A percentile compares a stretch with the other conserved stretches of the same genome.
phyloP scores from a whole-genome alignment of 1,284 basidiomycete genomes.

The Ganoderma meredithae region DNA sequence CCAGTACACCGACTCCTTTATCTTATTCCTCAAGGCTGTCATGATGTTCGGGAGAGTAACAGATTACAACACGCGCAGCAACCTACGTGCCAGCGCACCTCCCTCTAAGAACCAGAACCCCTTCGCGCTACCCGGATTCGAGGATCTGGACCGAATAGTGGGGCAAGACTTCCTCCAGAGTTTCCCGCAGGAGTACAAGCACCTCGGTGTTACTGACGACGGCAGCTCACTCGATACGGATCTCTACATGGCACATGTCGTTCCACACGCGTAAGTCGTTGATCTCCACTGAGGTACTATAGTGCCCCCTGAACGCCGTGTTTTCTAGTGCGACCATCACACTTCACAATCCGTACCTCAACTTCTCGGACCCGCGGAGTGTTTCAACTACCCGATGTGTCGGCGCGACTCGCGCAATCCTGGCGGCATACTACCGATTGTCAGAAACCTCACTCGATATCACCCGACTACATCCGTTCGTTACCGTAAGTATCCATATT shows the following conservation, averaged over 20 bases:
- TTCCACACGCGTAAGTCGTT: conserved; percentile 78
- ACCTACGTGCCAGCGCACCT: conserved; percentile 63
- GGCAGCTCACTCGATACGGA: conserved; percentile 75
- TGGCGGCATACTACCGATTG: conserved; percentile 75
- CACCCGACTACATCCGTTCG: conserved; percentile 80
- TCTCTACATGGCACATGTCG: conserved; percentile 82
- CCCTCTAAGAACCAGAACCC: conserved; percentile 75
- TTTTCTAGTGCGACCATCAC: conserved; percentile 77
- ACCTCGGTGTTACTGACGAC: conserved; percentile 66
- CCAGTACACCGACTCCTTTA: conserved; percentile 80
- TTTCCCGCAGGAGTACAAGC: conserved; percentile 69
- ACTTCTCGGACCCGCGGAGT: conserved; percentile 70
- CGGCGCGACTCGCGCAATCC: conserved; percentile 72
- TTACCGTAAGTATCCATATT: conserved; percentile 59
- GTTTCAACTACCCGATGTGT: conserved; percentile 76
- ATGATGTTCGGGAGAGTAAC: conserved; percentile 86
- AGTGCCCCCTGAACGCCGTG: conserved; percentile 12
- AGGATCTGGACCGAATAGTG: conserved; percentile 71
- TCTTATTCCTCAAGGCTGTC: conserved; percentile 78
- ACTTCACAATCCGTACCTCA: conserved; percentile 80
- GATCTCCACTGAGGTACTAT: conserved; percentile 1
- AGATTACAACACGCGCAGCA: conserved; percentile 80
- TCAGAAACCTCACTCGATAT: conserved; percentile 80
- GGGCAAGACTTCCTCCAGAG: conserved; percentile 70
- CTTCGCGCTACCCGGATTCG: conserved; percentile 68